Evolutionary conservation across 208 protist genomes (phyloP), one percentile per base, ranked within the genome.

Genomic region (Acanthamoeba triangularis): DNA sequence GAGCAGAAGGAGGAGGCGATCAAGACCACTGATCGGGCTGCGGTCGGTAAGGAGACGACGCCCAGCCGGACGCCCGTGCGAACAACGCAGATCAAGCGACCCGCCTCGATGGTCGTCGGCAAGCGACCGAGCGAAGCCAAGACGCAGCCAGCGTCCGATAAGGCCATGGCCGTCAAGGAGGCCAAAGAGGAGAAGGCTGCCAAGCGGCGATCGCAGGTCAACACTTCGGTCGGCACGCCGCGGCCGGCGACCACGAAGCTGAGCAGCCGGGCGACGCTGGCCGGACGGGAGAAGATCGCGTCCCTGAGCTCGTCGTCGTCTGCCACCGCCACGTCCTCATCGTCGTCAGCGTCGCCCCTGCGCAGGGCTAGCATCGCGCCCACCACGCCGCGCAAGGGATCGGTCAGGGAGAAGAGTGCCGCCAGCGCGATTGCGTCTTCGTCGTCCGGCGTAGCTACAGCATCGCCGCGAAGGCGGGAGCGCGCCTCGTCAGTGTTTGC

Each of bases 311-410:
- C 74, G 18, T 82, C 74, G 37, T 54, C 74, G 7, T 82, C 74
- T 28, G 74, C 74, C 25, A 82, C 74, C 28, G 18, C 74, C 25
- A 8, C 63, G 11, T 37, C 63, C 35, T 72, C 72, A 10, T n/a
- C 78, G 5, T 72, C 72, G 3, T n/a, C 78, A 20, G 13, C 76
- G 13, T 87, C 78, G n/a, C 49, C 78, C 13, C 41, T 87, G 3
- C 78, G 78, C 49, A n/a, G 78, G 33, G 78, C 78, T 47, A 87
- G 78, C 78, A 18, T 87, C 28, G 78, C 78, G 63, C 63, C 63
- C 78, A 28, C 72, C 41, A 80, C 72, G 10, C 47, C 78, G 14
- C 78, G 78, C 35, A 84, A 76, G 30, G 67, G 67, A 6, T 76
- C 67, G 67, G 35, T 44, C 3, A 25, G 33, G 35, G 30, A 82